phyloP scores from a whole-genome alignment of 805 yeast species.

The Priceomyces medius region DNA sequence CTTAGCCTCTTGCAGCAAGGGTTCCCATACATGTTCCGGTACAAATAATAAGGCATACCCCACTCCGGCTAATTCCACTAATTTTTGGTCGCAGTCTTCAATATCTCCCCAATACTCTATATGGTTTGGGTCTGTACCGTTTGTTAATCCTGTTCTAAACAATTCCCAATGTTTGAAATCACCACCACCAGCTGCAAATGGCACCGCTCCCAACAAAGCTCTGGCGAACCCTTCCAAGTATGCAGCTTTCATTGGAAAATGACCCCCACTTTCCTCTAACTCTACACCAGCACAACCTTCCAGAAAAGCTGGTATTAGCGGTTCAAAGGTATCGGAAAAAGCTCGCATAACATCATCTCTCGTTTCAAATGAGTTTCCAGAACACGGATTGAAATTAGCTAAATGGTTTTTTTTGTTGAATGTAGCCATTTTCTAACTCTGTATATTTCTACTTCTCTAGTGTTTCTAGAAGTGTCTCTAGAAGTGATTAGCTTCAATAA shows the following conservation, averaged over 20 bases:
- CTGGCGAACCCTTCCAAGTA: constrained; percentile 28
- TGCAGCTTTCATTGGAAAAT: constrained; percentile 20
- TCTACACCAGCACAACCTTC: constrained; percentile 14
- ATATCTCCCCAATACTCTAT: constrained; percentile 26
- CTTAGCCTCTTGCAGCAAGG: constrained; percentile 17
- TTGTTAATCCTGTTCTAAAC: constrained; percentile 20
- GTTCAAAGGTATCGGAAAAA: constrained; percentile 9
- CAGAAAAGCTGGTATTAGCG: constrained; percentile 11
- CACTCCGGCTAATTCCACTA: constrained; percentile 29
- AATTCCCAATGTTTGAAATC: constrained; percentile 20
- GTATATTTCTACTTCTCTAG: too few species aligned
- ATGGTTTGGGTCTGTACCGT: constrained; percentile 25
- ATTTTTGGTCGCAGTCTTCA: constrained; percentile 19
- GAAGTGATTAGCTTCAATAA: too few species aligned
- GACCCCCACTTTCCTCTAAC: constrained; percentile 20
- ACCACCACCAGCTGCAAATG: constrained; percentile 18
- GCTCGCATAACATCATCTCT: constrained; percentile 9
- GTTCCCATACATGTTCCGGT: constrained; percentile 26
- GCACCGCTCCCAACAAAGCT: constrained; percentile 29
- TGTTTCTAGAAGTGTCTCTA: too few species aligned
- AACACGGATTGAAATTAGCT: background rate
- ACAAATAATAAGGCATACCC: constrained; percentile 22
- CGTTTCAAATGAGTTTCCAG: constrained; percentile 5
- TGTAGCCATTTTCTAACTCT: too few species aligned
- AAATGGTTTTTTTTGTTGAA: too few species aligned